These are phyloP conservation scores for Agaricus blazei DNA, from an alignment of 768 basidiomycete genomes.

Conservation along the genomic window DNA sequence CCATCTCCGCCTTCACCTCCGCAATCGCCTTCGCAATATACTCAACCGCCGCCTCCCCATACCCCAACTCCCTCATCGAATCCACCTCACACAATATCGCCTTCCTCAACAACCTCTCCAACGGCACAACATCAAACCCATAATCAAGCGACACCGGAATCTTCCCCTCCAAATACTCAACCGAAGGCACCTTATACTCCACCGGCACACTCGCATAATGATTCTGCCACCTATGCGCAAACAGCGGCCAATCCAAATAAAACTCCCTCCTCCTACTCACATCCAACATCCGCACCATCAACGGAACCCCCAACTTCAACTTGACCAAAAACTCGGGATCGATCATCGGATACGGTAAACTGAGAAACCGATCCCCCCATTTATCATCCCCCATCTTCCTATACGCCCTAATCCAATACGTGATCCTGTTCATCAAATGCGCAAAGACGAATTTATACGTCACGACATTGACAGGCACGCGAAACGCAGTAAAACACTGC, in stretches of 20 bases:
- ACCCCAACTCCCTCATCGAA: neutral
- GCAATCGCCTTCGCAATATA: neutral
- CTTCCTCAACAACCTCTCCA: constrained; percentile 16
- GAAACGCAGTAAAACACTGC: constrained; percentile 22
- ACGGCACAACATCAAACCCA: constrained; percentile 13
- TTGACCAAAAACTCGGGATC: neutral
- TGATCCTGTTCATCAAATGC: constrained; percentile 26
- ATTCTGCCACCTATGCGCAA: neutral
- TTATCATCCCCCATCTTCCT: constrained; percentile 4
- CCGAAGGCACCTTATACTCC: constrained; percentile 14
- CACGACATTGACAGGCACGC: constrained; percentile 26
- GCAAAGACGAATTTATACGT: constrained; percentile 37
- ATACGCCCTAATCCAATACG: constrained; percentile 3
- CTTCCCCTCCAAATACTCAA: constrained; percentile 15
- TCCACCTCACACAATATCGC: constrained; percentile 10
- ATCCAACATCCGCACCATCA: neutral
- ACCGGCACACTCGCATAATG: neutral
- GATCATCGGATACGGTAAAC: constrained; percentile 10
- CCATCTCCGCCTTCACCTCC: neutral
- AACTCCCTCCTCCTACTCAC: neutral
- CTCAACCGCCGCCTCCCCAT: neutral
- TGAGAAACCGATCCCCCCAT: constrained; percentile 26
- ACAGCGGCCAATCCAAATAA: neutral
- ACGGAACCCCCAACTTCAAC: neutral
- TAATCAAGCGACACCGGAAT: constrained; percentile 9